Evolutionary conservation across 768 basidiomycete genomes (phyloP).

Genomic region (Lactarius trivialis): DNA sequence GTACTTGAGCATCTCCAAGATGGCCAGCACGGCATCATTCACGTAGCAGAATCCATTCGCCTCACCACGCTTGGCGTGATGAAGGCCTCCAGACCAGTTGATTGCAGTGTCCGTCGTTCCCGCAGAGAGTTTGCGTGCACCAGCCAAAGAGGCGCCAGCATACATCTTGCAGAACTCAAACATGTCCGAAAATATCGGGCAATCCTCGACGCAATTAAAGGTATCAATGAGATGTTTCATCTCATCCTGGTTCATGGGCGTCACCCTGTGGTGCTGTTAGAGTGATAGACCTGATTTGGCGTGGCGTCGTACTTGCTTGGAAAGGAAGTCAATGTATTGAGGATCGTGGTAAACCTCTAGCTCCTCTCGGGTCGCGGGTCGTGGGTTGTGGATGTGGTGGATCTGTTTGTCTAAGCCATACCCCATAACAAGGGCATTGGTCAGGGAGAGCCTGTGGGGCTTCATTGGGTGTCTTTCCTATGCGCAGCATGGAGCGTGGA

Average conservation of each 20-base stretch:
- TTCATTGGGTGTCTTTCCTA: slow-evolving; percentile 99
- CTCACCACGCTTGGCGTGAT: slow-evolving; percentile 96
- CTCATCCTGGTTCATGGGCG: slow-evolving; percentile 61
- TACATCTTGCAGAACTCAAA: slow-evolving; percentile 95
- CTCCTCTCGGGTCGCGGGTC: slow-evolving; percentile 83
- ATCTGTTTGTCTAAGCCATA: slow-evolving; percentile 96
- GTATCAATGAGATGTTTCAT: slow-evolving; percentile 75
- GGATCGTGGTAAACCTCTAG: slow-evolving; percentile 88
- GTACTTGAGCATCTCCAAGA: slow-evolving; percentile 72
- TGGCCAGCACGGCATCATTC: slow-evolving; percentile 93
- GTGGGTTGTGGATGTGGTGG: slow-evolving; percentile 84
- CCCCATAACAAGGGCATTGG: slow-evolving; percentile 91
- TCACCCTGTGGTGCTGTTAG: slow-evolving; percentile 50
- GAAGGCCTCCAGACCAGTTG: slow-evolving; percentile 97
- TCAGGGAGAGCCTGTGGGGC: slow-evolving; percentile 91
- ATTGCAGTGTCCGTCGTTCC: slow-evolving; percentile 93
- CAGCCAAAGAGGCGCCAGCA: slow-evolving; percentile 86
- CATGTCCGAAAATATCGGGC: slow-evolving; percentile 92
- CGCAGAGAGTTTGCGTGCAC: slow-evolving; percentile 78
- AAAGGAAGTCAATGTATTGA: slow-evolving; percentile 95
- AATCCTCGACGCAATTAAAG: slow-evolving; percentile 96
- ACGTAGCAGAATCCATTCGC: slow-evolving; percentile 99
- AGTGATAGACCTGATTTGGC: background rate
- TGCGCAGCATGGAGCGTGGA: slow-evolving; percentile 4
- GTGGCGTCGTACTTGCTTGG: slow-evolving; percentile 49